These are phyloP conservation scores for Plasmodium chabaudi DNA, from an alignment of 169 alveolate genomes.

Conservation along the genomic window DNA sequence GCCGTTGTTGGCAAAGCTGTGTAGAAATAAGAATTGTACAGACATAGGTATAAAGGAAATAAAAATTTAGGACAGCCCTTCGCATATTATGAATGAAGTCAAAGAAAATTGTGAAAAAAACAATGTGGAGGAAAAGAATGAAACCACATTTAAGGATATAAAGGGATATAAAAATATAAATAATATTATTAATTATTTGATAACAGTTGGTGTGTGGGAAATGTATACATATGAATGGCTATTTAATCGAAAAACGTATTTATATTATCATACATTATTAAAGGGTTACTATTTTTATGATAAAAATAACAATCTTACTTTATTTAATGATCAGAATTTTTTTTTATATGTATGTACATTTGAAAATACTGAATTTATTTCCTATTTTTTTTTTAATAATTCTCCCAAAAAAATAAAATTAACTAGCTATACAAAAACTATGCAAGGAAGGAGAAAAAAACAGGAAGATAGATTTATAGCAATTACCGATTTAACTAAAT, in stretches of 20 bases:
- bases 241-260: constrained; percentile 52
- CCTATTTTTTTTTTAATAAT: constrained; percentile 36
- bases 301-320: constrained; percentile 52
- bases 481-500: constrained; percentile 45
- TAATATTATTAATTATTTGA: constrained; percentile 39
- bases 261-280: constrained; percentile 46
- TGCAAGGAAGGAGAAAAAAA: constrained; percentile 74
- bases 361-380: constrained; percentile 56
- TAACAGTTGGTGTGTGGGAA: constrained; percentile 61
- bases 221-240: constrained; percentile 72
- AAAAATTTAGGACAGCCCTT: not conserved
- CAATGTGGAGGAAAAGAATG: not conserved
- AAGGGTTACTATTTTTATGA: constrained; percentile 55
- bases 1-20: too few species aligned
- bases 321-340: constrained; percentile 40
- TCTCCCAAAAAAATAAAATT: constrained; percentile 31
- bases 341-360: constrained; percentile 64
- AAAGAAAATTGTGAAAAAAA: not conserved
- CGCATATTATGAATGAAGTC: not conserved
- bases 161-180: constrained; percentile 35
- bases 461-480: constrained; percentile 64
- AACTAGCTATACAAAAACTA: constrained; percentile 60
- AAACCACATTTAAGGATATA: constrained; percentile 20
- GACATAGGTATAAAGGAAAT: too few species aligned
- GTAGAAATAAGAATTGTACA: too few species aligned